phyloP scores from a whole-genome alignment of 129 eudicot genomes.

The Pittosporum tobira region DNA sequence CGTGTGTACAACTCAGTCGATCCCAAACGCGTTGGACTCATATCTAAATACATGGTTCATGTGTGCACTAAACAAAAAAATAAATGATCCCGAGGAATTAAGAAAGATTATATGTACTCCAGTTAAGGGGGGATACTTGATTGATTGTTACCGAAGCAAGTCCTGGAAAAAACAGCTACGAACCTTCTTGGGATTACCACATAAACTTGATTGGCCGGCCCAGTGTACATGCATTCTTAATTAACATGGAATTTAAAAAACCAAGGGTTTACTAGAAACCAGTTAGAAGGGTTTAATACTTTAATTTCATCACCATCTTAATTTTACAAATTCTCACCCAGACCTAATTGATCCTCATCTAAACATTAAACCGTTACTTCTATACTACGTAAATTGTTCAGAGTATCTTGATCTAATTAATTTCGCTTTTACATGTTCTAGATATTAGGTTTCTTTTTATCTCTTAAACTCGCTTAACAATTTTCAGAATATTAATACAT shows the following conservation, averaged over 20 bases:
- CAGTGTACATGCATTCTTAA: constrained; percentile 8
- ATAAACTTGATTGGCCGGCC: constrained; percentile 29
- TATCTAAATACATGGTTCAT: background rate
- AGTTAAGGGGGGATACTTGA: constrained; percentile 21
- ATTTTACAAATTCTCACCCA: background rate
- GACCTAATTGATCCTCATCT: no score
- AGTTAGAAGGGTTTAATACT: background rate
- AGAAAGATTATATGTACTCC: constrained; percentile 2
- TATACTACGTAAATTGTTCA: background rate
- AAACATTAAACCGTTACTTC: no score
- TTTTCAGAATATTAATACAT: background rate
- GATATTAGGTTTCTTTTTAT: background rate
- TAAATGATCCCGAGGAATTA: constrained; percentile 26
- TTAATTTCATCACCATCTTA: background rate
- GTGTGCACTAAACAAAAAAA: background rate
- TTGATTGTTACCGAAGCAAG: constrained; percentile 46
- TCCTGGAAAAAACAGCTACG: constrained; percentile 29
- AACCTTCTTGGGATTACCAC: constrained; percentile 30
- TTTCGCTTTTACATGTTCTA: background rate
- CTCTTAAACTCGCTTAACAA: background rate
- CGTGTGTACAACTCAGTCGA: background rate
- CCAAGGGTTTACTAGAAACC: background rate
- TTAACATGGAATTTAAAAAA: background rate
- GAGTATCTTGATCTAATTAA: background rate
- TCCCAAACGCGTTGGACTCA: background rate